These are phyloP conservation scores for Irpex rosettiformis DNA, from an alignment of 1,284 basidiomycete genomes.

Conservation along the genomic window DNA sequence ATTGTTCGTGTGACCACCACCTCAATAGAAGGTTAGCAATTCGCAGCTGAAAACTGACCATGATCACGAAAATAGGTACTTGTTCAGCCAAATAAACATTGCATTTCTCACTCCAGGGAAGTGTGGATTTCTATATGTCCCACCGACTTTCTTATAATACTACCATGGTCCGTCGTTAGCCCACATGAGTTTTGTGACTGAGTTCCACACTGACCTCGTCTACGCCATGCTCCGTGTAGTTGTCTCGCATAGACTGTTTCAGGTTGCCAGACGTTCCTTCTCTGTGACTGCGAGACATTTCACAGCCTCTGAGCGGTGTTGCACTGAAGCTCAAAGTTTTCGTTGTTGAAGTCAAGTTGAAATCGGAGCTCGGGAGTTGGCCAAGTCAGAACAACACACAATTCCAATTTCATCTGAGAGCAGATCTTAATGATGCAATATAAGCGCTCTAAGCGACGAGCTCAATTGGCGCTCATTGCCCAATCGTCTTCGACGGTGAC, in stretches of 20 bases:
- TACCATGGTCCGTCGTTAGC: too few species aligned
- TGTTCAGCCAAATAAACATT: conserved; percentile 50
- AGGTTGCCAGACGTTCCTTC: conserved; percentile 43
- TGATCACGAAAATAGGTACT: conserved; percentile 23
- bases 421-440: too few species aligned
- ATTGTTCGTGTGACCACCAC: conserved; percentile 39
- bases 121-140: conserved; percentile 71
- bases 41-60: conserved; percentile 21
- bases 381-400: too few species aligned
- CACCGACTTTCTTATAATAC: conserved; percentile 51
- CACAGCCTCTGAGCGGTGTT: too few species aligned
- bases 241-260: conserved; percentile 64
- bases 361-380: too few species aligned
- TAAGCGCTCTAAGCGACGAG: too few species aligned
- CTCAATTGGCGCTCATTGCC: background rate
- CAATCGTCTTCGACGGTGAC: background rate
- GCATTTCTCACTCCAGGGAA: conserved; percentile 63
- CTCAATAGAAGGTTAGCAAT: conserved; percentile 23
- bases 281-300: conserved; percentile 26
- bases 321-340: too few species aligned
- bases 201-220: conserved; percentile 44
- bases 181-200: background rate
- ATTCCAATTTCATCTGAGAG: too few species aligned
- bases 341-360: too few species aligned
- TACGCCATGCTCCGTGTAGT: conserved; percentile 65